Conservation (phyloP, 441 rosid species). For the Gossypium aridum region DNA sequence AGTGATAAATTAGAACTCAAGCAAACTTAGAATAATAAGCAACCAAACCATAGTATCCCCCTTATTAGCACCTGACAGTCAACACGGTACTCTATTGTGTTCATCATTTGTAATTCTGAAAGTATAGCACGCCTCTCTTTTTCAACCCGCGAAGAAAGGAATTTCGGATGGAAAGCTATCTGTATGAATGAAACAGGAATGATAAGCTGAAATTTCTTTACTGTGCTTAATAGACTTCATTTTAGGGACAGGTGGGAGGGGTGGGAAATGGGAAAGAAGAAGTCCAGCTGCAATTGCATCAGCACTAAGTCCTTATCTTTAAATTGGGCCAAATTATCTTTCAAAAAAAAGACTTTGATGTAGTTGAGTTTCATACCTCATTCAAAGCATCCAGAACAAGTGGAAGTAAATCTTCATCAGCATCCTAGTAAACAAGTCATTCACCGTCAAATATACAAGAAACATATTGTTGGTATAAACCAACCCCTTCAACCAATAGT, state of each 20-base stretch:
- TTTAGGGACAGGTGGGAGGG: not conserved
- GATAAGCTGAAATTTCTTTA: not conserved
- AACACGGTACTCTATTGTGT: conserved; percentile 97
- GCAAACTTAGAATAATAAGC: conserved; percentile 10
- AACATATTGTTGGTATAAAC: not conserved
- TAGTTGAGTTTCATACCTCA: conserved; percentile 54
- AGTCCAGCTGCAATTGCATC: not conserved
- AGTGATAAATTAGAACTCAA: conserved; percentile 11
- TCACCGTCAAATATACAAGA: conserved; percentile 22
- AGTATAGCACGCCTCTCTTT: conserved; percentile 98
- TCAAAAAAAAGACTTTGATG: not conserved
- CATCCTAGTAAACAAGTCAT: conserved; percentile 55
- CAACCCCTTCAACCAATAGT: not conserved
- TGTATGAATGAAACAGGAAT: conserved; percentile 27
- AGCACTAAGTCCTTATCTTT: not conserved
- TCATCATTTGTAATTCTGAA: conserved; percentile 99
- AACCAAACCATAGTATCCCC: conserved; percentile 16
- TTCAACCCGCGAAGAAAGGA: conserved; percentile 93
- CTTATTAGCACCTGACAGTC: conserved; percentile 80
- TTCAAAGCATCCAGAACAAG: conserved; percentile 89
- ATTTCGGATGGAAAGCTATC: conserved; percentile 96
- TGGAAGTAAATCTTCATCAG: conserved; percentile 75
- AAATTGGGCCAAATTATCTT: conserved; percentile 7
- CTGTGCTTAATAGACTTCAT: not conserved
- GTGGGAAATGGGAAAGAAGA: not conserved